A percentile compares a stretch with the other conserved stretches of the same genome.
phyloP scores from a whole-genome alignment of 371 early-diverging fungal genomes.

The Zancudomyces culisetae region DNA sequence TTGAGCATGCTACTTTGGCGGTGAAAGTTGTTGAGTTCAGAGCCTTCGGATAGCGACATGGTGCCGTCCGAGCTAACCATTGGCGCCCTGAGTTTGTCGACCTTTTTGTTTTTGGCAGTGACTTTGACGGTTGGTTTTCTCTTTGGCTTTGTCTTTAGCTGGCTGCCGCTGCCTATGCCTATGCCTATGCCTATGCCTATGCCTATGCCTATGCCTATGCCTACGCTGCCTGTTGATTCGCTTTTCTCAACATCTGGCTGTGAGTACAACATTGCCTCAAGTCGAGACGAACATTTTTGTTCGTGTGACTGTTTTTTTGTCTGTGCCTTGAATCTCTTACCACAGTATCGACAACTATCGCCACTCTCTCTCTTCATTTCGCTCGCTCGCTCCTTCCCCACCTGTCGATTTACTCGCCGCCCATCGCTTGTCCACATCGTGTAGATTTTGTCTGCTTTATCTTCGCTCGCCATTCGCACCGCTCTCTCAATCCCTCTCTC shows the following conservation, averaged over 20 bases:
- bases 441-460: not conserved
- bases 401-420: not conserved
- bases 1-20: conserved; percentile 19
- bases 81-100: not conserved
- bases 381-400: not conserved
- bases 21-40: conserved; percentile 19
- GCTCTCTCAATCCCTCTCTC: not conserved
- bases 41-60: conserved; percentile 19
- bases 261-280: conserved; percentile 21
- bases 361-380: not conserved
- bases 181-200: not conserved
- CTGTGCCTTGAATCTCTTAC: conserved; percentile 22
- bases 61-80: conserved; percentile 14
- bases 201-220: not conserved
- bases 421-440: not conserved
- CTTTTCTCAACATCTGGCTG: not conserved
- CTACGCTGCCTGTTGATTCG: not conserved
- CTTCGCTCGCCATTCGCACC: not conserved
- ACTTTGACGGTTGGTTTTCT: not conserved
- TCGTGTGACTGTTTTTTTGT: conserved; percentile 20
- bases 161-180: not conserved
- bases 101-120: not conserved
- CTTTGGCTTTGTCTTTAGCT: conserved; percentile 3
- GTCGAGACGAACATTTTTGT: conserved; percentile 20
- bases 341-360: conserved; percentile 15